Evolutionary conservation across 768 basidiomycete species (phyloP).

Genomic region (Lepiota venenata): DNA sequence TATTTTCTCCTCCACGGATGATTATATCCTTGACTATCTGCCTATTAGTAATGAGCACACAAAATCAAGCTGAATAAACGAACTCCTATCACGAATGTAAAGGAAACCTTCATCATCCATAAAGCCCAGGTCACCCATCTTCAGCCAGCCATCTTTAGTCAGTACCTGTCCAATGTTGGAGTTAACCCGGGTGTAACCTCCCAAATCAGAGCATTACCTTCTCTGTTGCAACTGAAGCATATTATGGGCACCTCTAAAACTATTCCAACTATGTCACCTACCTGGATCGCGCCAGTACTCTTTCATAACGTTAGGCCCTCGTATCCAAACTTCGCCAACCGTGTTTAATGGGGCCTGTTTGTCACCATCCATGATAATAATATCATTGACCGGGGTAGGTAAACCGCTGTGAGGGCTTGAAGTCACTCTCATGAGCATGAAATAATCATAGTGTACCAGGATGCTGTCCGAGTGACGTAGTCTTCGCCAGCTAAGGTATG

Average conservation of each 20-base stretch:
- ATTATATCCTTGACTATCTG: constrained; percentile 48
- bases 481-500: constrained; percentile 42
- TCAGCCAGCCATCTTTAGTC: constrained; percentile 48
- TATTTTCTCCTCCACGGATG: constrained; percentile 54
- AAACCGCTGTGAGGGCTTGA: constrained; percentile 32
- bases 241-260: neutral
- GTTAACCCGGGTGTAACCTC: neutral
- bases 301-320: constrained; percentile 49
- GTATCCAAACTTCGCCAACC: constrained; percentile 41
- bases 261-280: constrained; percentile 9
- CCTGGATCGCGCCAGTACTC: constrained; percentile 49
- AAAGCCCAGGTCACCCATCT: constrained; percentile 41
- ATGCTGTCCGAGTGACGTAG: constrained; percentile 40
- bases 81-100: constrained; percentile 41
- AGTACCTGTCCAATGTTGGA: constrained; percentile 11
- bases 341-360: constrained; percentile 23
- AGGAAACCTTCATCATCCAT: constrained; percentile 48
- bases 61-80: constrained; percentile 7
- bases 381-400: constrained; percentile 41
- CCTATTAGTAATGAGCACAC: neutral
- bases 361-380: constrained; percentile 38
- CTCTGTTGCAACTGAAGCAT: constrained; percentile 22
- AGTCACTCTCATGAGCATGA: neutral
- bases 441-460: constrained; percentile 32
- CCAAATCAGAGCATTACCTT: constrained; percentile 14